Percentiles rank a stretch among this genome's conserved stretches.
Conservation (phyloP, 2,329 filamentous ascomycete species). For the Epichloe uncinata region DNA sequence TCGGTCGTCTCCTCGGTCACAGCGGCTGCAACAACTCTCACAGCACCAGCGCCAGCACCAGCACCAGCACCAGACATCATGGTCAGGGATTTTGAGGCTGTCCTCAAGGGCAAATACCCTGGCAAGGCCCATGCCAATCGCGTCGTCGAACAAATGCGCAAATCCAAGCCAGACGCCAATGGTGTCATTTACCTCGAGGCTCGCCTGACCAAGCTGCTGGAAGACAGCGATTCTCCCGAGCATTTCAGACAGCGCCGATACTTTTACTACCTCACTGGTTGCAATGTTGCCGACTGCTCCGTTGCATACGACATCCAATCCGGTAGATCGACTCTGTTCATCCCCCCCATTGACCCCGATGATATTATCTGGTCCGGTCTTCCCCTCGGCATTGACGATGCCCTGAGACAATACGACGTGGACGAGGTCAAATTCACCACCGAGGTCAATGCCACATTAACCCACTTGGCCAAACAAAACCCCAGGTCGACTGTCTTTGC, state of each 20-base stretch:
- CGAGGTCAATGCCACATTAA: slow-evolving; percentile 63
- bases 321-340: slow-evolving; percentile 70
- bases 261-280: slow-evolving; percentile 93
- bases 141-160: slow-evolving; percentile 66
- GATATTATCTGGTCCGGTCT: slow-evolving; percentile 89
- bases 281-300: slow-evolving; percentile 63
- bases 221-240: slow-evolving; percentile 76
- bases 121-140: slow-evolving; percentile 76
- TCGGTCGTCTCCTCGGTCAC: neutral
- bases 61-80: slow-evolving; percentile 9
- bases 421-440: slow-evolving; percentile 62
- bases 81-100: slow-evolving; percentile 32
- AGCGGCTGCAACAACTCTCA: neutral
- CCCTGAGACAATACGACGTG: slow-evolving; percentile 63
- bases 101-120: slow-evolving; percentile 56
- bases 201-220: slow-evolving; percentile 64
- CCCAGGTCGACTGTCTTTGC: slow-evolving; percentile 48
- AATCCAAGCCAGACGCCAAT: slow-evolving; percentile 45
- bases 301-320: slow-evolving; percentile 67
- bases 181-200: slow-evolving; percentile 84
- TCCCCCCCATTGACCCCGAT: slow-evolving; percentile 78
- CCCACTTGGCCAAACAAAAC: slow-evolving; percentile 30
- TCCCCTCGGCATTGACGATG: slow-evolving; percentile 64
- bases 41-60: neutral
- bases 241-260: slow-evolving; percentile 82